Evolutionary conservation across 2,329 filamentous ascomycete genomes (phyloP).

Genomic region (Sclerotinia subarctica): DNA sequence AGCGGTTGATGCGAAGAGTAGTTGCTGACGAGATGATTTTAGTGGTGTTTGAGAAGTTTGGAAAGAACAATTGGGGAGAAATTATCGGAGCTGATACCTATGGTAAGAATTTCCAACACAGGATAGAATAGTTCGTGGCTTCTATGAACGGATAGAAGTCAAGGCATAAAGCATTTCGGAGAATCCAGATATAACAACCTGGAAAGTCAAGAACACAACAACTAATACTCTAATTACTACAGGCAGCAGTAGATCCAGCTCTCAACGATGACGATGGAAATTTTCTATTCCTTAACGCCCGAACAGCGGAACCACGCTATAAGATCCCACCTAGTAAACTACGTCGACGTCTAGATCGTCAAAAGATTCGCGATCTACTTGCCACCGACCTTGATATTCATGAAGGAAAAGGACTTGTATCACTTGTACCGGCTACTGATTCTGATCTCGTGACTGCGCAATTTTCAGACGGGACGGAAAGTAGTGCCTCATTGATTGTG

Average conservation of each 20-base stretch:
- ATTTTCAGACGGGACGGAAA: slow-evolving; percentile 40
- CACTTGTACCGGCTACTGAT: slow-evolving; percentile 27
- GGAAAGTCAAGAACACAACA: neutral
- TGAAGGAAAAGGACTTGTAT: slow-evolving; percentile 49
- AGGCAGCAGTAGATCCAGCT: slow-evolving; percentile 35
- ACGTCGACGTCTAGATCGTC: slow-evolving; percentile 40
- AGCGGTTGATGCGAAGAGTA: neutral
- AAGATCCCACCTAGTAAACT: slow-evolving; percentile 42
- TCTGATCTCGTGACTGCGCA: slow-evolving; percentile 28
- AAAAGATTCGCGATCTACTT: slow-evolving; percentile 30
- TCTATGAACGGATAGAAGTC: neutral
- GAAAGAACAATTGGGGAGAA: slow-evolving; percentile 31
- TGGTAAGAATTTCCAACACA: slow-evolving; percentile 19
- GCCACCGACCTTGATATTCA: slow-evolving; percentile 40
- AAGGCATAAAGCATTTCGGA: neutral
- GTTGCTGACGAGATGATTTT: neutral
- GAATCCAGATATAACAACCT: too few species aligned
- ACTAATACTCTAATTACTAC: neutral
- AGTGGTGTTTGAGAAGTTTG: slow-evolving; percentile 48
- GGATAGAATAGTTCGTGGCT: neutral
- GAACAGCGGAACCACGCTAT: slow-evolving; percentile 41
- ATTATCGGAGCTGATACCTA: slow-evolving; percentile 26
- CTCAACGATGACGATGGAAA: slow-evolving; percentile 41
- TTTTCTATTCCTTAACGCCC: slow-evolving; percentile 44
- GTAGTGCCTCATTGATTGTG: slow-evolving; percentile 39